Base-by-base conservation (phyloP, 148 eudicot species). In the Amaranthus palmeri region DNA sequence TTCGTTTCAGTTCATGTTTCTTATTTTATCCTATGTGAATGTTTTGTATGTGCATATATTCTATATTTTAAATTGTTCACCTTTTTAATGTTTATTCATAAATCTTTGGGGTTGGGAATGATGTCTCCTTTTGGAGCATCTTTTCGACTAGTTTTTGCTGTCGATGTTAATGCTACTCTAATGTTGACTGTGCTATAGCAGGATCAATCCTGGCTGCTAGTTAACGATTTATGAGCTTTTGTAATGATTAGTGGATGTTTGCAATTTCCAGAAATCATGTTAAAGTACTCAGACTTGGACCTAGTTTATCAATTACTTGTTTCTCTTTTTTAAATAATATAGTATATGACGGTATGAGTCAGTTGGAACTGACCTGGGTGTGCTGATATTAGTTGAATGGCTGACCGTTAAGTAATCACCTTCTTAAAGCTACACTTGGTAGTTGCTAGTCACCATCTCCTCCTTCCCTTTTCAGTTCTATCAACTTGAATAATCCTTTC, bases 381-480 rank as follows among this genome's bases (percentile, higher is more conserved):
- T n/a, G n/a, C n/a, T n/a, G n/a, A n/a, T n/a, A n/a, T n/a, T n/a
- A n/a, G n/a, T n/a, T n/a, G n/a, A 53, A 50, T 10, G 11, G 12
- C 53, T 45, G 44, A 55, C 17, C 17, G 15, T 55, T 13, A 55
- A 59, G 62, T 59, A 3, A 15, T n/a, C 51, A 5, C 6, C 15
- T 72, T 41, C 18, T 53, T 52, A 51, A 7, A 36, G 45, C 51
- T 40, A 7, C 41, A 40, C 43, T 3, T 25, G 54, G 8, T 25
- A 61, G 6, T 44, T 74, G 60, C 53, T 64, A 46, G 45, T 51
- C 42, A 12, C 66, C 36, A 1, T 57, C 60, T 65, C 14, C 14
- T 65, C 54, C 54, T 65, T 54, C 60, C 52, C 76, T 13, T 40
- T 57, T 60, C 55, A 41, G 48, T 63, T 53, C n/a, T 47, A 57